These are phyloP conservation scores for Flaveria floridana DNA, from an alignment of 140 eudicot genomes.

Conservation along the genomic window DNA sequence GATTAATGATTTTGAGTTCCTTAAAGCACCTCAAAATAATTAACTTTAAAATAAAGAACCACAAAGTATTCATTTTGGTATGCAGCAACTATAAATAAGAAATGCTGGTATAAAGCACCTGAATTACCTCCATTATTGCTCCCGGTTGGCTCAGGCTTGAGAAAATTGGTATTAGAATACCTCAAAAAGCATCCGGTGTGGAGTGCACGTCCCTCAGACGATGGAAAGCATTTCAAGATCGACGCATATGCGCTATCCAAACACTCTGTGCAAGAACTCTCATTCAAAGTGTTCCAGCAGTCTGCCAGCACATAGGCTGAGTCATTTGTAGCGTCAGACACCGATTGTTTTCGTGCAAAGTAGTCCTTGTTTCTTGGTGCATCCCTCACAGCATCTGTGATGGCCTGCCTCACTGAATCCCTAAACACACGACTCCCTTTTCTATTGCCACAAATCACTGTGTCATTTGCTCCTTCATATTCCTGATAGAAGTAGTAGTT, in stretches of 20 bases:
- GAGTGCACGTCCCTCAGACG: constrained; percentile 54
- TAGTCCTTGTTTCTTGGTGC: constrained; percentile 27
- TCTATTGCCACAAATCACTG: constrained; percentile 20
- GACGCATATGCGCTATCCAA: constrained; percentile 38
- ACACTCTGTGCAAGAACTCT: constrained; percentile 44
- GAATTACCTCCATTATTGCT: constrained; percentile 35
- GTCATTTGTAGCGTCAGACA: neutral
- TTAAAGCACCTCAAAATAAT: neutral
- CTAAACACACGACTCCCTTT: constrained; percentile 40
- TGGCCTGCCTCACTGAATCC: constrained; percentile 18
- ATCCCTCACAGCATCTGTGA: constrained; percentile 19
- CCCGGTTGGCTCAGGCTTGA: constrained; percentile 28
- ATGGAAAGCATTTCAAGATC: constrained; percentile 43
- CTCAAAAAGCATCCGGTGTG: constrained; percentile 50
- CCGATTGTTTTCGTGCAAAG: constrained; percentile 30
- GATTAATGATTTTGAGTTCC: neutral
- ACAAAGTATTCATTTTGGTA: neutral
- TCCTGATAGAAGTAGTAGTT: constrained; percentile 31
- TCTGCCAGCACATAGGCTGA: constrained; percentile 50
- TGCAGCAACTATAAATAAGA: neutral
- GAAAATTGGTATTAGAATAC: constrained; percentile 46
- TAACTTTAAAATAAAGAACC: no score
- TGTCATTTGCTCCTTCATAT: constrained; percentile 15
- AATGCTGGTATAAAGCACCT: neutral
- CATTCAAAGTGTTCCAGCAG: constrained; percentile 48